Conservation (phyloP, 2,329 filamentous ascomycete genomes). For the Exophiala calicioides region DNA sequence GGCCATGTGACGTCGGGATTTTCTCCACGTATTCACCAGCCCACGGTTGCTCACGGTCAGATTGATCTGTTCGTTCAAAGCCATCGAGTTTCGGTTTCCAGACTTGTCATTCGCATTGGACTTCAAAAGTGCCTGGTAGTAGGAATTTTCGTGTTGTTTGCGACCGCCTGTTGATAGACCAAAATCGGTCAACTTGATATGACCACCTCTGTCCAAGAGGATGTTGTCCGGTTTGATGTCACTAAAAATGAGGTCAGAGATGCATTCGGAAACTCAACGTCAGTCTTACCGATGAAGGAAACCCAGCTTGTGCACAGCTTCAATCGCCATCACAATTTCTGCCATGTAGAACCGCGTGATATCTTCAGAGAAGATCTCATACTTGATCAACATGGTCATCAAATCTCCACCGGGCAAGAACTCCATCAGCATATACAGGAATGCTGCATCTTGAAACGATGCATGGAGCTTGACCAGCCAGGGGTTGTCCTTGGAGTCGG, state of each 20-base stretch:
- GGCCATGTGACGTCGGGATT: slow-evolving; percentile 90
- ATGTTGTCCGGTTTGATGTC: slow-evolving; percentile 99
- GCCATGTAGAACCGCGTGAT: slow-evolving; percentile 99
- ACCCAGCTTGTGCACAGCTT: slow-evolving; percentile 94
- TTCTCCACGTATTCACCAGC: slow-evolving; percentile 98
- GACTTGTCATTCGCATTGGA: slow-evolving; percentile 68
- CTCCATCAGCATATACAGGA: slow-evolving; percentile 99
- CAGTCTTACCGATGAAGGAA: slow-evolving; percentile 94
- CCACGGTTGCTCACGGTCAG: slow-evolving; percentile 95
- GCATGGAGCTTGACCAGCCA: slow-evolving; percentile 99
- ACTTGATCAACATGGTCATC: slow-evolving; percentile 99
- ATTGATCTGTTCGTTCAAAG: slow-evolving; percentile 91
- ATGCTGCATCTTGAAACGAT: slow-evolving; percentile 94
- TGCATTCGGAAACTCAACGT: background rate
- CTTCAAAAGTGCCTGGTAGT: slow-evolving; percentile 94
- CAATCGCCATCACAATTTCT: slow-evolving; percentile 96
- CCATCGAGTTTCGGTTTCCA: slow-evolving; percentile 86
- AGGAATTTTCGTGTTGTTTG: slow-evolving; percentile 95
- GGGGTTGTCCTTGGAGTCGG: slow-evolving; percentile 92
- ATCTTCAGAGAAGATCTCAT: slow-evolving; percentile 98
- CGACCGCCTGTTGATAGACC: slow-evolving; percentile 97
- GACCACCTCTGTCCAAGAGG: slow-evolving; percentile 87
- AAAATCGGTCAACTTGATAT: slow-evolving; percentile 98
- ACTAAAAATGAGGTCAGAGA: slow-evolving; percentile 51
- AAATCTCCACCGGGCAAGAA: slow-evolving; percentile 96